Evolutionary conservation across 257 asterid genomes (phyloP).

Genomic region (Echites panduratus): DNA sequence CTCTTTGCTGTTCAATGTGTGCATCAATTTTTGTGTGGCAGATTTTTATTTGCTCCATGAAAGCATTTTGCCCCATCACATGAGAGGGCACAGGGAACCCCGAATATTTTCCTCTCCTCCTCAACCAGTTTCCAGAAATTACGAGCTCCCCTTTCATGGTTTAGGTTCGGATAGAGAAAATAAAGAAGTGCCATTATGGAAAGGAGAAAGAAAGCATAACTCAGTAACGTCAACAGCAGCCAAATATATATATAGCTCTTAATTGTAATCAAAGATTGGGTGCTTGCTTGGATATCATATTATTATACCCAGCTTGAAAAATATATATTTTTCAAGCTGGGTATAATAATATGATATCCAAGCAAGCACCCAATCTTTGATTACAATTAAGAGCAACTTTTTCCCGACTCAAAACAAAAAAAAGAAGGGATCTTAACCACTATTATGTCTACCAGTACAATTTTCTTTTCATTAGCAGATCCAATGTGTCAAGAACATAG

Average conservation of each 20-base stretch:
- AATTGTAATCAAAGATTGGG: neutral
- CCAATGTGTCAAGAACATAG: too few relatives aligned
- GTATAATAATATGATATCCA: neutral
- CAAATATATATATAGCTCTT: too few relatives aligned
- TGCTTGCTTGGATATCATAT: neutral
- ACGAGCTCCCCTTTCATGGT: neutral
- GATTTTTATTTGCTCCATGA: neutral
- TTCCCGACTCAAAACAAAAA: too few relatives aligned
- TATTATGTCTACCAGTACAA: neutral
- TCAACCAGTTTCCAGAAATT: neutral
- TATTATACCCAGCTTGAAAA: too few relatives aligned
- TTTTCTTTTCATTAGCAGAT: neutral
- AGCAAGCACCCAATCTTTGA: neutral
- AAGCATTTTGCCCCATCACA: neutral
- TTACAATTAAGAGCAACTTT: neutral
- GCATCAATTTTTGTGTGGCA: neutral
- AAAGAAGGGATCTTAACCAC: too few relatives aligned
- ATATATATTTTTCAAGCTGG: too few relatives aligned
- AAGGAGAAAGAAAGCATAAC: neutral
- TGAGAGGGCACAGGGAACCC: neutral
- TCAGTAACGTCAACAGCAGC: neutral
- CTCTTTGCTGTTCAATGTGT: neutral
- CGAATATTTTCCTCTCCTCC: neutral
- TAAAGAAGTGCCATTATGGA: neutral
- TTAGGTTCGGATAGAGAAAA: neutral